Evolutionary conservation across 441 rosid species (phyloP).

Genomic region (Erodium trifolium): DNA sequence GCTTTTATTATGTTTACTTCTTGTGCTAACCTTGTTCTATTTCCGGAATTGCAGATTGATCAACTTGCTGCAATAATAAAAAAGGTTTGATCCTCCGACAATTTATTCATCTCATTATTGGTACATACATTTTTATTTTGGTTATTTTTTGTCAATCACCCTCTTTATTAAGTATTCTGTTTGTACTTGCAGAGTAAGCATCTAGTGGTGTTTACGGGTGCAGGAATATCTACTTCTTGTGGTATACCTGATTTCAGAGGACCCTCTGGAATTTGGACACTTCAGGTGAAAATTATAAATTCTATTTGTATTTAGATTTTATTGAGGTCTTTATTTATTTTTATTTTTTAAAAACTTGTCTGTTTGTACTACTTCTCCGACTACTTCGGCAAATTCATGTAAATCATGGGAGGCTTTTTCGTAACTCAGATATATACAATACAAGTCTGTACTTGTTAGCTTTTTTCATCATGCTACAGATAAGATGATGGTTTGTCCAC

Average conservation of each 20-base stretch:
- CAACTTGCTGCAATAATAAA: slow-evolving; percentile 63
- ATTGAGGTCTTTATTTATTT: neutral
- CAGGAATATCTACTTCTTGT: slow-evolving; percentile 94
- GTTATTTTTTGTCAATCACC: slow-evolving; percentile 15
- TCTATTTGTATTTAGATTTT: slow-evolving; percentile 7
- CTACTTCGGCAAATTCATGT: neutral
- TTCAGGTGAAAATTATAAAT: slow-evolving; percentile 48
- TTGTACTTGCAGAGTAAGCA: slow-evolving; percentile 88
- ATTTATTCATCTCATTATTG: slow-evolving; percentile 14
- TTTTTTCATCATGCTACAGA: neutral
- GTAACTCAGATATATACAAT: too few relatives aligned
- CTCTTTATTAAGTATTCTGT: slow-evolving; percentile 22
- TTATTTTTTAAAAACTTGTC: too few relatives aligned
- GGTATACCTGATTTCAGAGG: slow-evolving; percentile 97
- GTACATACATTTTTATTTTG: slow-evolving; percentile 2
- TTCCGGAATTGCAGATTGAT: slow-evolving; percentile 54
- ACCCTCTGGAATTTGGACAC: slow-evolving; percentile 93
- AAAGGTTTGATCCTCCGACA: slow-evolving; percentile 42
- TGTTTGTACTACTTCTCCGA: slow-evolving; percentile 4
- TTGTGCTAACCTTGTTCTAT: slow-evolving; percentile 24
- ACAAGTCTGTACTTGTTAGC: neutral
- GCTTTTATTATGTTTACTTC: neutral
- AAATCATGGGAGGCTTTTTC: neutral
- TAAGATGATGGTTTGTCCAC: neutral
- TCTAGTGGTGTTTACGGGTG: slow-evolving; percentile 93